Evolutionary conservation across 345 rosid genomes (phyloP).

Genomic region (rapeseed (Brassica napus)): Da-Ae NC_063447.1:48592001-48592500

Average conservation of each 20-base stretch:
- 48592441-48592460: too few species aligned
- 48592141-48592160: not conserved
- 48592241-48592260: not conserved
- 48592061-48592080: not conserved
- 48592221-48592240: not conserved
- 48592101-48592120: not conserved
- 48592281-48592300: not conserved
- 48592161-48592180: too few species aligned
- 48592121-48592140: not conserved
- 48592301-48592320: not conserved
- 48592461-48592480: too few species aligned
- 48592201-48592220: not conserved
- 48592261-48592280: too few species aligned
- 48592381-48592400: too few species aligned
- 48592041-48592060: not conserved
- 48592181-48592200: not conserved
- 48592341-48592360: not conserved
- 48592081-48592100: not conserved
- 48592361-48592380: not conserved
- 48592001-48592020: not conserved
- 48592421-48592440: not conserved
- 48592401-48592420: not conserved
- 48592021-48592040: not conserved
- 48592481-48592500: not conserved
- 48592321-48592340: not conserved